Conservation (phyloP, 2,329 filamentous ascomycete species). For the Claviceps purpurea region DNA sequence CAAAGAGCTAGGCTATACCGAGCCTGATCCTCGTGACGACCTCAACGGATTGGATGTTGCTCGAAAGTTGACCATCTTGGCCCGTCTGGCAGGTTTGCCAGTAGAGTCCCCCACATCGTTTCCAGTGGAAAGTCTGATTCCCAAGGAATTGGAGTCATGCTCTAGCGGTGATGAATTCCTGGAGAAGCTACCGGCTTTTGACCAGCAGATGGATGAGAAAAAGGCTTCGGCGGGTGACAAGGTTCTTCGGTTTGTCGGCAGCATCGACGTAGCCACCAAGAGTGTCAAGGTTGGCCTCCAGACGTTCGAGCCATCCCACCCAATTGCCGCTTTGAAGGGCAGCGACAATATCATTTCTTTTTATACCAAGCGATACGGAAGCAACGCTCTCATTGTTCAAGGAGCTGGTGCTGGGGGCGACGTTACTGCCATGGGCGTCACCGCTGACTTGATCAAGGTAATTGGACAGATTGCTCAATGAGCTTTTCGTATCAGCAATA, state of each 20-base stretch:
- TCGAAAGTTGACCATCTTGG: conserved; percentile 91
- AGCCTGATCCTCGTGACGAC: conserved; percentile 77
- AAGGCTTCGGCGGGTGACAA: conserved; percentile 82
- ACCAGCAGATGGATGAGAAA: conserved; percentile 76
- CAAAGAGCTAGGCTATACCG: conserved; percentile 84
- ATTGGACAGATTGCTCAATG: conserved; percentile 50
- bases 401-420: conserved; percentile 89
- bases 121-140: conserved; percentile 88
- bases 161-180: conserved; percentile 77
- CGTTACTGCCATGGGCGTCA: conserved; percentile 95
- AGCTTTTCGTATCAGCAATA: no score
- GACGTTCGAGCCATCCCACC: conserved; percentile 75
- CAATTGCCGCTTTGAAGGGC: conserved; percentile 88
- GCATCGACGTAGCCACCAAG: conserved; percentile 71
- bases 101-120: conserved; percentile 78
- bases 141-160: conserved; percentile 67
- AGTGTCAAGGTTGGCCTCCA: conserved; percentile 85
- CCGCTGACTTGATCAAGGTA: conserved; percentile 85
- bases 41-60: conserved; percentile 83
- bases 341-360: conserved; percentile 99
- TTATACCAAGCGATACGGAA: conserved; percentile 89
- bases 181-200: conserved; percentile 64
- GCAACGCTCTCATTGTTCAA: conserved; percentile 85
- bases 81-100: conserved; percentile 67
- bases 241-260: conserved; percentile 87